These are phyloP conservation scores for Circinella minor DNA, from an alignment of 371 early-diverging fungal genomes.

Conservation along the genomic window DNA sequence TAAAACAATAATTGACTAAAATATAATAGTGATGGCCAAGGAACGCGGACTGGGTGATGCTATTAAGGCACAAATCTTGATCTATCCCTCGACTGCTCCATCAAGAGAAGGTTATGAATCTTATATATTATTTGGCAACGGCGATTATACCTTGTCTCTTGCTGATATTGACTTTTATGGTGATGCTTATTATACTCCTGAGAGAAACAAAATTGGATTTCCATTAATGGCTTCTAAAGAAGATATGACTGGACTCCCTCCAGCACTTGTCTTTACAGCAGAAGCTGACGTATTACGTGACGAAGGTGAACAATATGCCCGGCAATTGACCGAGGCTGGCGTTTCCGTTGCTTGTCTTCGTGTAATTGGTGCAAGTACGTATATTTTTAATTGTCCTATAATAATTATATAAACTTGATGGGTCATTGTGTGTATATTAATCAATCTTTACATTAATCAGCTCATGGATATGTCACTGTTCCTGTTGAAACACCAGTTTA, in stretches of 20 bases:
- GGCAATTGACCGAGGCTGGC: conserved; percentile 22
- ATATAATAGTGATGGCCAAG: conserved; percentile 18
- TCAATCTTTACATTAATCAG: not conserved
- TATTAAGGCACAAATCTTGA: conserved; percentile 25
- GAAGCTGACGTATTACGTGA: conserved; percentile 26
- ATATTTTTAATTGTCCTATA: not conserved
- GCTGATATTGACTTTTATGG: conserved; percentile 4
- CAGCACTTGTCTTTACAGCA: conserved; percentile 25
- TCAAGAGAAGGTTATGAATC: conserved; percentile 11
- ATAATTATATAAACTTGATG: too few relatives aligned
- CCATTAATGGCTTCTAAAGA: conserved; percentile 19
- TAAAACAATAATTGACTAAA: not conserved
- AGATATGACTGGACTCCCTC: conserved; percentile 24
- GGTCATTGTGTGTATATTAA: too few relatives aligned
- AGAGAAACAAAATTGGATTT: conserved; percentile 6
- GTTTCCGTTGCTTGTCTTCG: conserved; percentile 16
- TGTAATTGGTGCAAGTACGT: conserved; percentile 19
- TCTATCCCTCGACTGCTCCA: conserved; percentile 20
- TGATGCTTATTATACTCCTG: conserved; percentile 6
- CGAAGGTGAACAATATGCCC: conserved; percentile 26
- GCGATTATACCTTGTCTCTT: conserved; percentile 14
- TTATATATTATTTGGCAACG: conserved; percentile 15
- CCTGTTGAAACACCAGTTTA: conserved; percentile 19
- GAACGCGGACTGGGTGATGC: conserved; percentile 20
- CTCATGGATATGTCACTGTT: conserved; percentile 18